These are phyloP conservation scores for Parmelia sp. DNA, from an alignment of 495 filamentous ascomycete genomes.

Conservation along the genomic window DNA sequence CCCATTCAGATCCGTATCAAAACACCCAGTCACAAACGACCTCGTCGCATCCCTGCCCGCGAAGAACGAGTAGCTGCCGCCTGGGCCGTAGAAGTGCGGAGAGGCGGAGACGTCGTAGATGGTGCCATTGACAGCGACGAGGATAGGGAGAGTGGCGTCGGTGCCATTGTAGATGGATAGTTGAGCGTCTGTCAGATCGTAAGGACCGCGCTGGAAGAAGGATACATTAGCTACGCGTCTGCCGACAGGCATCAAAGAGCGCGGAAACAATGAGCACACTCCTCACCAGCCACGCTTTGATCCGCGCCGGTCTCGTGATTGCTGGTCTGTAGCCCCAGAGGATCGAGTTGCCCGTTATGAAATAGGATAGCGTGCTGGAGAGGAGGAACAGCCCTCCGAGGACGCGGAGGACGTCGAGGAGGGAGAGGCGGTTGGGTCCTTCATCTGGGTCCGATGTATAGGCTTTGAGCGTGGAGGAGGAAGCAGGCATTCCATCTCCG, in stretches of 20 bases:
- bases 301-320: conserved; percentile 54
- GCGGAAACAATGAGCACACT: conserved; percentile 19
- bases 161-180: conserved; percentile 73
- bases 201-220: conserved; percentile 41
- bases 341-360: conserved; percentile 67
- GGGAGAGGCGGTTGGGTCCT: conserved; percentile 39
- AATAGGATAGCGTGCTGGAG: conserved; percentile 67
- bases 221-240: conserved; percentile 23
- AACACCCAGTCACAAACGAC: conserved; percentile 95
- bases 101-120: conserved; percentile 89
- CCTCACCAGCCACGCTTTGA: conserved; percentile 59
- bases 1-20: conserved; percentile 65
- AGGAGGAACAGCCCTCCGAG: conserved; percentile 63
- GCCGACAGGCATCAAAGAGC: background rate
- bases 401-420: conserved; percentile 71
- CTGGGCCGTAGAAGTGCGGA: conserved; percentile 74
- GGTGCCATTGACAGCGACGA: conserved; percentile 85
- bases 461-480: conserved; percentile 11
- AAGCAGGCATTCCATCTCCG: background rate
- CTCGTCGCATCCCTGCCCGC: conserved; percentile 80
- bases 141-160: conserved; percentile 69
- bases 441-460: conserved; percentile 16
- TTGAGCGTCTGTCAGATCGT: conserved; percentile 62
- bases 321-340: conserved; percentile 65
- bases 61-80: conserved; percentile 83